These are phyloP conservation scores for Raffaelea albimanens DNA, from an alignment of 2,329 filamentous ascomycete genomes.

Conservation along the genomic window DNA sequence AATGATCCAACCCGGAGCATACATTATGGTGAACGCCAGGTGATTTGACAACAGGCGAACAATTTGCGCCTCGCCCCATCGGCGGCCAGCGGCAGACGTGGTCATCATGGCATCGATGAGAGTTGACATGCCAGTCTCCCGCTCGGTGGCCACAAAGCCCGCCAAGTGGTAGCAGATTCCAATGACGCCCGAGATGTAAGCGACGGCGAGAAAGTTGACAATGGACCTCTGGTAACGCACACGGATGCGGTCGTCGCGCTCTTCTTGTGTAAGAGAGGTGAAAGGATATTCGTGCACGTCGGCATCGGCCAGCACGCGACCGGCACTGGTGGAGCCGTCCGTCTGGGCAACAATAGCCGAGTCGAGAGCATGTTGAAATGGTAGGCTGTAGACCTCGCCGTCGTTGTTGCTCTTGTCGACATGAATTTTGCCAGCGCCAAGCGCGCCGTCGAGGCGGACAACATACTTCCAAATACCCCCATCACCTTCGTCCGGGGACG, in stretches of 20 bases:
- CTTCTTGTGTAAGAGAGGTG: constrained; percentile 59
- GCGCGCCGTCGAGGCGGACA: constrained; percentile 62
- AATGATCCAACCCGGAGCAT: constrained; percentile 74
- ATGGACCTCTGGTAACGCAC: constrained; percentile 62
- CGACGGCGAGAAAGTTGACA: constrained; percentile 66
- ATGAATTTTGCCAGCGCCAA: constrained; percentile 56
- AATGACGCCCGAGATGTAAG: constrained; percentile 70
- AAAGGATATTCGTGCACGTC: constrained; percentile 58
- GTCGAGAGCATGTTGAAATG: constrained; percentile 72
- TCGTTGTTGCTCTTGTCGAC: constrained; percentile 60
- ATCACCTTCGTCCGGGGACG: constrained; percentile 62
- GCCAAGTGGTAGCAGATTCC: constrained; percentile 81
- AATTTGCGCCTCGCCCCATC: constrained; percentile 64
- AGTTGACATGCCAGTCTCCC: constrained; percentile 80
- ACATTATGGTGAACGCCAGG: constrained; percentile 69
- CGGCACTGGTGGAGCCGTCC: constrained; percentile 26
- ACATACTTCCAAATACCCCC: constrained; percentile 77
- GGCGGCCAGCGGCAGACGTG: constrained; percentile 38
- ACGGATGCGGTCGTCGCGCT: constrained; percentile 58
- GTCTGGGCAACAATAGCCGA: constrained; percentile 48
- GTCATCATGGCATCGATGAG: constrained; percentile 89
- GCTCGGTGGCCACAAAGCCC: constrained; percentile 74
- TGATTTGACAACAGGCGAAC: constrained; percentile 73
- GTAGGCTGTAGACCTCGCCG: constrained; percentile 63
- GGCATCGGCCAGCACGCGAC: constrained; percentile 15